Base-by-base conservation (phyloP, 345 rosid genomes). In the Bruguiera gymnorhiza region DNA sequence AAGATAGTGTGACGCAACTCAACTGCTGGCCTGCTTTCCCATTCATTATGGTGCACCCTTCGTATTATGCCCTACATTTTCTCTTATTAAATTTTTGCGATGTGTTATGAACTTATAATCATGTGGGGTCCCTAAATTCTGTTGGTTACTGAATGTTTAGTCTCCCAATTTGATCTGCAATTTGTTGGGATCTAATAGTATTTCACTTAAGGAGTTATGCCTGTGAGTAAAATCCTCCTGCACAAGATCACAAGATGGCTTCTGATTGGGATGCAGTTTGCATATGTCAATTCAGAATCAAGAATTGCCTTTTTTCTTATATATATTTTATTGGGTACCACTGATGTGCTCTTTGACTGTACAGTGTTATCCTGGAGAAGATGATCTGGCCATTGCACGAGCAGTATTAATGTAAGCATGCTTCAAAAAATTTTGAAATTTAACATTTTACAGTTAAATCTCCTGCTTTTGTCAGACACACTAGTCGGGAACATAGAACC, bases 361-460 rank as follows among this genome's bases (percentile, higher is more conserved):
- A 79, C 94, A 95, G 99, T 92, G 99, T 78, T 95, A 90, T 86
- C 99, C 99, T 1, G 93, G 97, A 36, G 99, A 95, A 89, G 99
- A 92, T 75, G 99, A 95, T 82, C 75, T 90, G 55, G 99, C 96
- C 26, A 83, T 95, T 77, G 91, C 94, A 75, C 79, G 93, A 65
- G 97, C 90, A 66, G 71, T 86, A 70, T 83, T 96, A 72, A 77
- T 89, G 98, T 96, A 77, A 80, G 91, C 61, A 37, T 65, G 62
- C 73, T 60, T 53, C 13, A 37, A 18, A 46, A 18, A 70, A n/a
- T 21, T 57, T 52, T 27, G 66, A 59, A 21, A 60, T 59, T 29
- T 54, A 8, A 30, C 13, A 10, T 51, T 36, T 20, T 48, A 34
- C 69, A 30, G 21, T 70, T 63, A 24, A 30, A 30, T 36, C 11